phyloP scores from a whole-genome alignment of 2,329 filamentous ascomycete genomes.

The Pyrenophora seminiperda region DNA sequence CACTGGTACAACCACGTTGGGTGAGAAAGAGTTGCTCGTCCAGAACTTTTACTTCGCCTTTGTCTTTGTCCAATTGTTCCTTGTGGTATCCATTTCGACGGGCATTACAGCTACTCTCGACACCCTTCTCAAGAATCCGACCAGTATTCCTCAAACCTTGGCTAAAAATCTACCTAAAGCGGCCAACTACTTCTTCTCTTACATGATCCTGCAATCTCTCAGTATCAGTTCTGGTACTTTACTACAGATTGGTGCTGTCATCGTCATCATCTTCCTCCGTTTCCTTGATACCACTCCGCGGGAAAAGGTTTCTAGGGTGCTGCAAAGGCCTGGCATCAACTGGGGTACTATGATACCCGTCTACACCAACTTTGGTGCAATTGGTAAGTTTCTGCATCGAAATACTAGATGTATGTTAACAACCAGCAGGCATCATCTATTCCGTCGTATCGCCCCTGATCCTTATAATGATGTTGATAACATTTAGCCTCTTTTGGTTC shows the following conservation, averaged over 20 bases:
- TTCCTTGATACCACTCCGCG: constrained; percentile 81
- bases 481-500: constrained; percentile 88
- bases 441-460: constrained; percentile 88
- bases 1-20: constrained; percentile 82
- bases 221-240: constrained; percentile 89
- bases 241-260: constrained; percentile 77
- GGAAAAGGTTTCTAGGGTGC: constrained; percentile 86
- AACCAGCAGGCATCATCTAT: constrained; percentile 70
- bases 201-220: constrained; percentile 93
- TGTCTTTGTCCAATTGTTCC: constrained; percentile 91
- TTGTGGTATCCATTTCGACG: constrained; percentile 85
- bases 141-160: constrained; percentile 71
- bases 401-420: constrained; percentile 9
- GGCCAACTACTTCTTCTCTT: constrained; percentile 97
- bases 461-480: constrained; percentile 89
- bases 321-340: constrained; percentile 73
- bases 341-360: constrained; percentile 97
- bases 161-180: constrained; percentile 82
- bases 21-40: constrained; percentile 78
- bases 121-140: constrained; percentile 67
- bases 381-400: constrained; percentile 58
- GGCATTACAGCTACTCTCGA: constrained; percentile 71
- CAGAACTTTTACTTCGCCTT: constrained; percentile 94
- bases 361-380: constrained; percentile 95
- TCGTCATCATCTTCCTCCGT: constrained; percentile 78